A percentile compares a stretch with the other conserved stretches of the same genome.
phyloP scores from a whole-genome alignment of 1,284 basidiomycete species.

The Ganoderma resinaceum region DNA sequence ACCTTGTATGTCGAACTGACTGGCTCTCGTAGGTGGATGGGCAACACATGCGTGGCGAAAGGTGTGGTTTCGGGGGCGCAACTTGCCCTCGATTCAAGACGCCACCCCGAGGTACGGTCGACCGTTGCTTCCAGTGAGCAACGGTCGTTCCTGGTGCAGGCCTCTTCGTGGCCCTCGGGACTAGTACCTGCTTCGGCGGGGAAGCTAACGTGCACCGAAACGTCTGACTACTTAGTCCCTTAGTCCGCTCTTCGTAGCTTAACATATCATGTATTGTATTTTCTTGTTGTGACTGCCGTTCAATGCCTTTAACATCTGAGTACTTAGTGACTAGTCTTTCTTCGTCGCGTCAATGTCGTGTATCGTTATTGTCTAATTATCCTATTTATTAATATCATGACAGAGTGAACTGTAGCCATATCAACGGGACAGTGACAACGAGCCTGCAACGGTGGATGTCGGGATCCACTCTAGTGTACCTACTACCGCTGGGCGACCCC shows the following conservation, averaged over 20 bases:
- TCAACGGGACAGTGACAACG: no score
- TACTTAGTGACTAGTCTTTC: no score
- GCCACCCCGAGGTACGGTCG: conserved; percentile 21
- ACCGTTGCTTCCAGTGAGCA: no score
- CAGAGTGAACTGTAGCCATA: no score
- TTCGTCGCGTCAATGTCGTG: no score
- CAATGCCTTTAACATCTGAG: no score
- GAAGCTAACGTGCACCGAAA: conserved; percentile 25
- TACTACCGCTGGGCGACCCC: no score
- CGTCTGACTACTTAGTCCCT: neutral
- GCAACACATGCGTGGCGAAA: neutral
- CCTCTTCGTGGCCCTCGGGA: conserved; percentile 24
- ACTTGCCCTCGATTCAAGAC: conserved; percentile 18
- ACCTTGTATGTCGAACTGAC: neutral
- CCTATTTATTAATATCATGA: no score
- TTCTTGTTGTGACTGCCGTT: no score
- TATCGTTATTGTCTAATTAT: no score
- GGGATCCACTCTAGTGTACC: no score
- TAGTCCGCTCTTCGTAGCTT: neutral
- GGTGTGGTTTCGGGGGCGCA: conserved; percentile 13
- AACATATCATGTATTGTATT: neutral
- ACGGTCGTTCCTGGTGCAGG: conserved; percentile 19
- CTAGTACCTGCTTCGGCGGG: conserved; percentile 18
- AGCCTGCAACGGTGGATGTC: no score
- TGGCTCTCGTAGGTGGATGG: neutral